Conservation (phyloP, 208 protist genomes). For the Leptomonas pyrrhocoris region DNA sequence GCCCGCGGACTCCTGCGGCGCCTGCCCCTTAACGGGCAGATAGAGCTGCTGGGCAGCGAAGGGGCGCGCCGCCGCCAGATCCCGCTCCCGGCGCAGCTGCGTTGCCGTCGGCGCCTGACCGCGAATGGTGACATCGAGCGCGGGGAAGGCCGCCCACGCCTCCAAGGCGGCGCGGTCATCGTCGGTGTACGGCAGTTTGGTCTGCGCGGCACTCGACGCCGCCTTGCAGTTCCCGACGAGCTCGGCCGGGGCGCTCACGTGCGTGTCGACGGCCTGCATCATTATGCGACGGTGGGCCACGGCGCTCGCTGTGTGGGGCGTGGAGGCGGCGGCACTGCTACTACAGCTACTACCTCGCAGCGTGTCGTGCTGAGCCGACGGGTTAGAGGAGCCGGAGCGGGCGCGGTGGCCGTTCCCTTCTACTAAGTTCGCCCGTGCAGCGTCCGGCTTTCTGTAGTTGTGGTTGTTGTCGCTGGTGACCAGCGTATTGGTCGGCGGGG, state of each 20-base stretch:
- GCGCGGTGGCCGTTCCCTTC: background rate
- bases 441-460: background rate
- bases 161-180: conserved; percentile 35
- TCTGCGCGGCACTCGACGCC: background rate
- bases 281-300: conserved; percentile 18
- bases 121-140: conserved; percentile 30
- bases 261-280: conserved; percentile 27
- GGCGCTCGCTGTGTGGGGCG: conserved; percentile 6
- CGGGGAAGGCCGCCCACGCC: conserved; percentile 33
- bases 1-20: conserved; percentile 49
- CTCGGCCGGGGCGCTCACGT: background rate
- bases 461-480: background rate
- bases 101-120: conserved; percentile 12
- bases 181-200: conserved; percentile 25
- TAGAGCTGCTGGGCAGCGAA: conserved; percentile 25
- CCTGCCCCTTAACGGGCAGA: conserved; percentile 32
- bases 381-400: conserved; percentile 1
- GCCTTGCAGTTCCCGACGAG: background rate
- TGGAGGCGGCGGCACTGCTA: background rate
- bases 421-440: background rate
- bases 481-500: background rate
- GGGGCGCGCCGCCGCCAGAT: conserved; percentile 7
- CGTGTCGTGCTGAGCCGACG: too few relatives aligned
- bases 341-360: background rate
- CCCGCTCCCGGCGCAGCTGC: conserved; percentile 22